These are phyloP conservation scores for Leccinum uliginosum DNA, from an alignment of 768 basidiomycete genomes.

Conservation along the genomic window DNA sequence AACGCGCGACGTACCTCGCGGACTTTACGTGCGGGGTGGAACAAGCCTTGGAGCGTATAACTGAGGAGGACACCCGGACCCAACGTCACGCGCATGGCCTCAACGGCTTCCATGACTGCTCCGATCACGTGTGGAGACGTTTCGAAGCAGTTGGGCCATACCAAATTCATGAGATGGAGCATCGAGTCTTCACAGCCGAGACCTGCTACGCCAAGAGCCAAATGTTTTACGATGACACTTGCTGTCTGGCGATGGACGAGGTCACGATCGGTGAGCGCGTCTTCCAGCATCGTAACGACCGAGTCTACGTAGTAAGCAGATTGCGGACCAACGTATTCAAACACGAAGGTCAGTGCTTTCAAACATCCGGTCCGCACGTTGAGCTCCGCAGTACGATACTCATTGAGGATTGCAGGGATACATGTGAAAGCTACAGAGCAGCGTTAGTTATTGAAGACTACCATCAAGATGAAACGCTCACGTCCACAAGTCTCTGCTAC, in stretches of 20 bases:
- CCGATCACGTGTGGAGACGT: conserved; percentile 98
- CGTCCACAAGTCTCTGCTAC: conserved; percentile 90
- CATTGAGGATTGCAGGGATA: conserved; percentile 97
- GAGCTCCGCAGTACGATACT: conserved; percentile 96
- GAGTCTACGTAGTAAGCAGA: conserved; percentile 97
- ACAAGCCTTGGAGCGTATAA: conserved; percentile 91
- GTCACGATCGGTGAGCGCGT: conserved; percentile 96
- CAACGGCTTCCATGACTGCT: conserved; percentile 96
- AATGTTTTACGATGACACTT: conserved; percentile 96
- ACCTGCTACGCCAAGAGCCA: conserved; percentile 94
- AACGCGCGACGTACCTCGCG: conserved; percentile 65
- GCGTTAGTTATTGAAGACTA: conserved; percentile 3
- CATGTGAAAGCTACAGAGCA: conserved; percentile 79
- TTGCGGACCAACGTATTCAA: conserved; percentile 97
- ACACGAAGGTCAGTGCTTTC: conserved; percentile 97
- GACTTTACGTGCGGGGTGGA: conserved; percentile 96
- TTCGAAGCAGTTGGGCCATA: conserved; percentile 99
- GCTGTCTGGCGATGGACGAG: conserved; percentile 98
- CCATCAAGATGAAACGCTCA: conserved; percentile 22
- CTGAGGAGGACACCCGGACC: conserved; percentile 91
- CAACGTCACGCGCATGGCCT: conserved; percentile 94
- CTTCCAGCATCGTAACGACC: conserved; percentile 96
- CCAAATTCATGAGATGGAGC: conserved; percentile 95
- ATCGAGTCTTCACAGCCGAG: conserved; percentile 98
- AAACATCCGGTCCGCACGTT: conserved; percentile 99